Evolutionary conservation across 768 basidiomycete species (phyloP), one percentile per base, ranked within the genome.

Genomic region (Strobilomyces dryophilus): DNA sequence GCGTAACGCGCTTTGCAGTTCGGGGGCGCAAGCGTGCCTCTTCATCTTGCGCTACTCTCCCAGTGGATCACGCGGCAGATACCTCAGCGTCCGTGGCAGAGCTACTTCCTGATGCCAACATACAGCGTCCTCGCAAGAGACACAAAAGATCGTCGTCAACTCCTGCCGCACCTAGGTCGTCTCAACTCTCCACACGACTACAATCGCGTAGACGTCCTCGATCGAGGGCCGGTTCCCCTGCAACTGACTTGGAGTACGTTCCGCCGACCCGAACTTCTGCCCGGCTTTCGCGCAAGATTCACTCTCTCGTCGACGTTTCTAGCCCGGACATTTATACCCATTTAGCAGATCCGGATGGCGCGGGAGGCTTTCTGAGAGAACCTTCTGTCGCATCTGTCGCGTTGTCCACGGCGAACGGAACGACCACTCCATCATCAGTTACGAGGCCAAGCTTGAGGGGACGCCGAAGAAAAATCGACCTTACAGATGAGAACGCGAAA

Each of bases 241-340:
- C 35, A 26, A 45, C 37, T 4, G 48, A 60, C 21, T 36, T 35
- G 20, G 55, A 55, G 26, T 41, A 32, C 41, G 31, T 32, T 8
- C 41, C 10, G 7, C 51, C 58, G 11, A 45, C 48, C n/a, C 65
- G 67, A 34, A 29, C 39, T 29, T 60, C 69, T 36, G 44, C 61
- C 20, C 62, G 64, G 32, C 56, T 58, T 31, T 59, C 55, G 29
- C 55, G 54, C 51, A 69, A 52, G 52, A 46, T 45, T 24, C 62
- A 54, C 35, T 52, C 62, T 24, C 35, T 60, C 35, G 51, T 61
- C 40, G 26, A 39, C 47, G 34, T 21, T 47, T 55, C 40, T n/a
- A 56, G 36, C 54, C 49, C 57, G 26, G 67, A 71, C 50, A 71
- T 71, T 31, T 68, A 68, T 52, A 48, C 45, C 1, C 60, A 66